Evolutionary conservation across 306 rosid genomes (phyloP).

Genomic region (Dryas octopetala): DNA sequence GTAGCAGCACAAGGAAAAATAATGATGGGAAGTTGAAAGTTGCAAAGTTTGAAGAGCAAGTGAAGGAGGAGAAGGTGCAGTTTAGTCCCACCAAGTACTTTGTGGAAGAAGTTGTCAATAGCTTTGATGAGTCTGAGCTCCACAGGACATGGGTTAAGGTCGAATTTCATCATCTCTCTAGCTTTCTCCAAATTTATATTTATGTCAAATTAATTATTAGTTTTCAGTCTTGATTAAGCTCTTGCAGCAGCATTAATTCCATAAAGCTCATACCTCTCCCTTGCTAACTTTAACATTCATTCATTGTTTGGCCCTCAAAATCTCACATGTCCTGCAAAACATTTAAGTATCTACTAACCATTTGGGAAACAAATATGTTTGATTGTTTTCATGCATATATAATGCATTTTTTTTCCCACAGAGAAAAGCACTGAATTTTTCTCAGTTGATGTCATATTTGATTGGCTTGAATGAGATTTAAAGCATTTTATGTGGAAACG

Average conservation of each 20-base stretch:
- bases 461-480: not conserved
- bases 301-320: not conserved
- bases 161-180: not conserved
- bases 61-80: slow-evolving; percentile 35
- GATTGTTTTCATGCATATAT: not conserved
- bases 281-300: slow-evolving; percentile 3
- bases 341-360: not conserved
- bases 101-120: slow-evolving; percentile 65
- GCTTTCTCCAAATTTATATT: not conserved
- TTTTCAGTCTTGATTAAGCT: not conserved
- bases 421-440: not conserved
- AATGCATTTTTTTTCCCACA: not conserved
- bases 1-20: slow-evolving; percentile 38
- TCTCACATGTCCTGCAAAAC: slow-evolving; percentile 1
- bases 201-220: not conserved
- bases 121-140: slow-evolving; percentile 72
- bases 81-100: slow-evolving; percentile 73
- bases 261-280: not conserved
- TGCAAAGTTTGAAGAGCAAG: slow-evolving; percentile 40
- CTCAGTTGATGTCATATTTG: not conserved
- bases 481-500: not conserved
- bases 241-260: not conserved
- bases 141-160: slow-evolving; percentile 88
- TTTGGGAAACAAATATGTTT: not conserved
- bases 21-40: slow-evolving; percentile 36